Base-by-base conservation (phyloP, 1,284 basidiomycete species). In the Xerocomus minutiporus region DNA sequence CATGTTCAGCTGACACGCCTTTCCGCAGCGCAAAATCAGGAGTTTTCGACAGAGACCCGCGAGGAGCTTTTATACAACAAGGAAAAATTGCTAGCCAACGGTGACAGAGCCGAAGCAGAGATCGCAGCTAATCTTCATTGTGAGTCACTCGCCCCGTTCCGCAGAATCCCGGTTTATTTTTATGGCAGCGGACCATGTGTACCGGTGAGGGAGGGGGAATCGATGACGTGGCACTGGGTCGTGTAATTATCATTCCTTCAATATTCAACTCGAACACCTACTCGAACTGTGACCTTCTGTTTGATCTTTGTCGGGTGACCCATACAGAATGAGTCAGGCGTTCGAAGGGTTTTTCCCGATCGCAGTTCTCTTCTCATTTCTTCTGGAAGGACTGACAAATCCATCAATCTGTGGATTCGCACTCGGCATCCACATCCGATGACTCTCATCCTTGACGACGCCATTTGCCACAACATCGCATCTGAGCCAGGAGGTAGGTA, bases 51-150 rank as follows among this genome's bases (percentile, higher is more conserved):
- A 43, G 97, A 99, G 77, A 98, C 93, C 9, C 89, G 97, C 56
- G 97, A 99, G 72, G 97, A 99, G 73, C 82, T 99, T 53, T 78
- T 99, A 47, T 99, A 99, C 78, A 99, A 99, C 82, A 99, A 99
- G 76, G 93, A 95, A 78, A 94, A 97, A 75, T 81, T 98, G 51
- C 79, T 97, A 53, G 85, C 93, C 40, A 98, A 97, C 68, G 97
- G 97, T 56, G 97, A 99, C 76, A 78, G 91, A 59, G 91, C 93
- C 59, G 96, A 99, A 74, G 91, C 94, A 35, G 96, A 99, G 76
- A 92, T 97, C 67, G 93, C 93, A 52, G 93, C 94, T 52, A 97
- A 97, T 74, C 75, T 97, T 59, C 81, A 93, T 67, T 79, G 88
- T 89, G 66, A 61, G 83, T 73, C 47, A 53, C 20, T 45, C 46